phyloP scores from a whole-genome alignment of 169 alveolate species.

The Plasmodium sp. region DNA sequence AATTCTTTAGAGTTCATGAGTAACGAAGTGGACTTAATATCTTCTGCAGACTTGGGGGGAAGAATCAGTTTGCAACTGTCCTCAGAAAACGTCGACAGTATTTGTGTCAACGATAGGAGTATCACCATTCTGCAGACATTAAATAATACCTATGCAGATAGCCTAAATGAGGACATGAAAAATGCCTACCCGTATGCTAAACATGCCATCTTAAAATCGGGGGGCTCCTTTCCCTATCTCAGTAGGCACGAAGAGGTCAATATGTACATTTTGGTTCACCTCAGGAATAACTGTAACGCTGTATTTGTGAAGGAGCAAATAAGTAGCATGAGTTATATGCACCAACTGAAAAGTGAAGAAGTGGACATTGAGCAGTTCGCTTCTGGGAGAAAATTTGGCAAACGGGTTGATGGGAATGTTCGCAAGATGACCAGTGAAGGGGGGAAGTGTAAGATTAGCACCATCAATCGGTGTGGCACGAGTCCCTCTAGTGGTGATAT shows the following conservation, averaged over 20 bases:
- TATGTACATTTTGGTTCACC: constrained; percentile 79
- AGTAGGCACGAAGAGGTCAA: constrained; percentile 82
- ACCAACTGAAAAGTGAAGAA: constrained; percentile 29
- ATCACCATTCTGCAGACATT: constrained; percentile 79
- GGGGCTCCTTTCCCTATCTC: constrained; percentile 83
- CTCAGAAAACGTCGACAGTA: constrained; percentile 71
- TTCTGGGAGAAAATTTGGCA: background rate
- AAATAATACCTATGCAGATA: constrained; percentile 74
- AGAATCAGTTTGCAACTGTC: constrained; percentile 83
- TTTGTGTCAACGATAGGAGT: constrained; percentile 28
- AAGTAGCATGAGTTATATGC: constrained; percentile 42
- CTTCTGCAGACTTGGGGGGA: constrained; percentile 83
- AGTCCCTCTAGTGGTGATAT: background rate
- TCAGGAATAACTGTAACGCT: constrained; percentile 71
- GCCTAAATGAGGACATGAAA: constrained; percentile 60
- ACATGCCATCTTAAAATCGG: constrained; percentile 79
- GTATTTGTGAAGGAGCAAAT: constrained; percentile 50
- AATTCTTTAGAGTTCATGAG: constrained; percentile 85
- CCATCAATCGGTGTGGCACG: background rate
- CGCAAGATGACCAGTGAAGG: background rate
- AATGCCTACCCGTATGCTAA: constrained; percentile 78
- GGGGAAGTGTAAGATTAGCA: background rate
- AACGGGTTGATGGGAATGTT: background rate
- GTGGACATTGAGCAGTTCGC: background rate
- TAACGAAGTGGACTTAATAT: constrained; percentile 80